These are phyloP conservation scores for Marchantia polymorpha DNA, from an alignment of 225 moss, liverwort and hornwort genomes.

Conservation along the genomic window DNA sequence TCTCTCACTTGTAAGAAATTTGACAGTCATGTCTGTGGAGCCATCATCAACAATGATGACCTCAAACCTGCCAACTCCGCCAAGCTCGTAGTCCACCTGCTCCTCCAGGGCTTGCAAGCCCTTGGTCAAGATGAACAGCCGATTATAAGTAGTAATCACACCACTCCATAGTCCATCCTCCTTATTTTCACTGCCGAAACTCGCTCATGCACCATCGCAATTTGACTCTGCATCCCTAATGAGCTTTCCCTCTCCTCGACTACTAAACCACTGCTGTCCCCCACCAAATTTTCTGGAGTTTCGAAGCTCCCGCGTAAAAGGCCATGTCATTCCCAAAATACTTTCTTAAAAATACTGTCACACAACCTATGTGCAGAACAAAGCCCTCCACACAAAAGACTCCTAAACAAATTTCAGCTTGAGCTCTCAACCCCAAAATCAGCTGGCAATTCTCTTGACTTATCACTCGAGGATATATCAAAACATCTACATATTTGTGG, in stretches of 20 bases:
- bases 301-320: no score
- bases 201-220: background rate
- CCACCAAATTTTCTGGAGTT: background rate
- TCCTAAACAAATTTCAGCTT: no score
- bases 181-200: slow-evolving; percentile 11
- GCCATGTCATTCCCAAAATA: no score
- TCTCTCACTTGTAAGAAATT: slow-evolving; percentile 30
- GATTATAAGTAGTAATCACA: slow-evolving; percentile 74
- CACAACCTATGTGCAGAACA: no score
- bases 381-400: no score
- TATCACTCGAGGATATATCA: no score
- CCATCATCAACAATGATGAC: slow-evolving; percentile 90
- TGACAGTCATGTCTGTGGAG: slow-evolving; percentile 69
- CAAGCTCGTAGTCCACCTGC: slow-evolving; percentile 50
- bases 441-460: no score
- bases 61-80: slow-evolving; percentile 58
- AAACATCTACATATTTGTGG: no score
- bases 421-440: no score
- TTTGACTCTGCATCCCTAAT: background rate
- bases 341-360: no score
- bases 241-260: background rate
- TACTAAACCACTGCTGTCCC: background rate
- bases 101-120: slow-evolving; percentile 71
- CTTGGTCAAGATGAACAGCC: slow-evolving; percentile 68
- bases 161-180: slow-evolving; percentile 75